Evolutionary conservation across 192 early-diverging fungal genomes (phyloP).

Genomic region (Mortierella hygrophila): DNA sequence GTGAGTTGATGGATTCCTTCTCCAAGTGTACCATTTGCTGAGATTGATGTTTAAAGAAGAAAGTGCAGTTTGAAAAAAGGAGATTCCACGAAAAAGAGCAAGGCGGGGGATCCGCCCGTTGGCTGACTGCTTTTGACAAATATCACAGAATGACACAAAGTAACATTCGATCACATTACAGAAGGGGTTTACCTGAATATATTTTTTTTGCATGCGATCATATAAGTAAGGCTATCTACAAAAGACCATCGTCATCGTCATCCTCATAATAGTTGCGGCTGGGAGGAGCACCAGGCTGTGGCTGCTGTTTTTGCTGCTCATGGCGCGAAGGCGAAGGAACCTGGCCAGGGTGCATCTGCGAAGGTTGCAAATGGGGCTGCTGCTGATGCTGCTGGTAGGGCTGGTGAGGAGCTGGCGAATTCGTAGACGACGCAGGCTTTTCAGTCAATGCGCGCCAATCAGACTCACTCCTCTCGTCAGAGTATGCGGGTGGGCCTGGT

Average conservation of each 20-base stretch:
- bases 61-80: not conserved
- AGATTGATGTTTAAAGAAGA: not conserved
- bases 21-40: not conserved
- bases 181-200: not conserved
- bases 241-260: constrained; percentile 35
- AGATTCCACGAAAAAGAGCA: not conserved
- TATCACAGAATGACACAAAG: not conserved
- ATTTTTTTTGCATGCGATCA: not conserved
- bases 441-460: constrained; percentile 50
- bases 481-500: constrained; percentile 5
- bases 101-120: not conserved
- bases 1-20: not conserved
- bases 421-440: constrained; percentile 13
- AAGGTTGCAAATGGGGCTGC: constrained; percentile 12
- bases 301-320: constrained; percentile 10
- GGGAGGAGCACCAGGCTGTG: constrained; percentile 23
- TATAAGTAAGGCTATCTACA: not conserved
- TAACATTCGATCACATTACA: not conserved
- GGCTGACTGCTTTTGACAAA: not conserved
- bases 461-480: constrained; percentile 35
- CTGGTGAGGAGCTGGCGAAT: constrained; percentile 7
- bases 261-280: constrained; percentile 47
- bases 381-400: constrained; percentile 16
- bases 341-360: not conserved
- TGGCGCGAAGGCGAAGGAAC: constrained; percentile 3